Conservation (phyloP, 2,329 filamentous ascomycete species). For the Metarhizium humberi region DNA sequence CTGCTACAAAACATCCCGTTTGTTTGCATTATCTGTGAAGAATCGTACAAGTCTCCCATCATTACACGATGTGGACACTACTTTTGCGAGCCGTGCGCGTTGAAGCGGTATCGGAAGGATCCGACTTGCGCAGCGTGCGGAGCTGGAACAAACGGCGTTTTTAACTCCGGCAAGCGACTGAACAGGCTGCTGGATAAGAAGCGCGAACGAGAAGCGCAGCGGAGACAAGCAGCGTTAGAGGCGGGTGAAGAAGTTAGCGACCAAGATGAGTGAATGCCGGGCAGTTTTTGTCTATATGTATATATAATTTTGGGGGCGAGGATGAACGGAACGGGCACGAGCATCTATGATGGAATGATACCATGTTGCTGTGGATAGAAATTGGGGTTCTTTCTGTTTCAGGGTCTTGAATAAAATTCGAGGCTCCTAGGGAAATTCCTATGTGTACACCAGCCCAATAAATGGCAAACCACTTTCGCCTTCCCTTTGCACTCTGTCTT, state of each 20-base stretch:
- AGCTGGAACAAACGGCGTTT: slow-evolving; percentile 76
- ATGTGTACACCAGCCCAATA: no score
- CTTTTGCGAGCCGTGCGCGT: slow-evolving; percentile 85
- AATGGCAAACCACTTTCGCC: no score
- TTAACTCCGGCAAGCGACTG: slow-evolving; percentile 78
- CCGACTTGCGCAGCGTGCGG: slow-evolving; percentile 82
- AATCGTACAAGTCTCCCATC: slow-evolving; percentile 69
- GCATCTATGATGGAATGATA: background rate
- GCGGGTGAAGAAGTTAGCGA: slow-evolving; percentile 40
- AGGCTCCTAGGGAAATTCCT: no score
- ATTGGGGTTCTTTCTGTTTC: background rate
- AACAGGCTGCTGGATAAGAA: slow-evolving; percentile 73
- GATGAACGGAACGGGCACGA: background rate
- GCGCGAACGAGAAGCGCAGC: slow-evolving; percentile 48
- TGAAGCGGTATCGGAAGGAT: slow-evolving; percentile 78
- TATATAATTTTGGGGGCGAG: background rate
- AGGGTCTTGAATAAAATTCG: no score
- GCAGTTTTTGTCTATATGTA: background rate
- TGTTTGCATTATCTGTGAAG: slow-evolving; percentile 77
- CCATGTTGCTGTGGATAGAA: background rate
- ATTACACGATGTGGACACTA: slow-evolving; percentile 91
- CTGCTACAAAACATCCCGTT: slow-evolving; percentile 81
- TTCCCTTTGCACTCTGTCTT: no score
- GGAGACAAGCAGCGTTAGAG: slow-evolving; percentile 43
- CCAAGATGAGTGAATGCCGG: slow-evolving; percentile 18